These are phyloP conservation scores for Aspergillus carlsbadensis DNA, from an alignment of 495 filamentous ascomycete species.

Conservation along the genomic window DNA sequence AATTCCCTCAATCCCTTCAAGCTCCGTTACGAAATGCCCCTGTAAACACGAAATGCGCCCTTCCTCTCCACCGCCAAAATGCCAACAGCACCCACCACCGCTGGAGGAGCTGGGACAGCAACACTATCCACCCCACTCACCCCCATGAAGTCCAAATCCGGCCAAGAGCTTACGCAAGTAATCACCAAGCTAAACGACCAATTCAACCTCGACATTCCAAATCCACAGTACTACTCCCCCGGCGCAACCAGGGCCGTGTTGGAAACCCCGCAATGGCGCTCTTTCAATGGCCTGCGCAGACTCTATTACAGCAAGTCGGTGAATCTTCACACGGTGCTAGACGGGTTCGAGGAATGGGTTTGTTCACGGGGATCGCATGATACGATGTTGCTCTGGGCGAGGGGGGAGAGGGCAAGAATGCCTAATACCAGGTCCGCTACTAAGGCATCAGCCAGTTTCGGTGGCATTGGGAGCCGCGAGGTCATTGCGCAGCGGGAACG, in stretches of 20 bases:
- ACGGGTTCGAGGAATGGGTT: constrained; percentile 32
- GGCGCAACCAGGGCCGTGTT: background rate
- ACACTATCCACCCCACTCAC: constrained; percentile 3
- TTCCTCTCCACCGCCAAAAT: background rate
- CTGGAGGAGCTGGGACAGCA: background rate
- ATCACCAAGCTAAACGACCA: constrained; percentile 26
- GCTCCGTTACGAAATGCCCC: background rate
- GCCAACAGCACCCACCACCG: background rate
- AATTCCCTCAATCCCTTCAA: too few relatives aligned
- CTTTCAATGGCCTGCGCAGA: constrained; percentile 14
- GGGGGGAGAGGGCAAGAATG: background rate
- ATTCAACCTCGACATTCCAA: constrained; percentile 27
- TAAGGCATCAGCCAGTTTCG: too few relatives aligned
- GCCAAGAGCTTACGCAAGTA: constrained; percentile 15
- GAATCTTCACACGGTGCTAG: constrained; percentile 17
- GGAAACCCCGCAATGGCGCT: constrained; percentile 11
- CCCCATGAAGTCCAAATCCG: constrained; percentile 21
- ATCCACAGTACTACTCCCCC: constrained; percentile 23
- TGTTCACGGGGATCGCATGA: constrained; percentile 7
- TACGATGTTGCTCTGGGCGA: background rate
- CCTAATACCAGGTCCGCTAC: background rate
- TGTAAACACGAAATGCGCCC: background rate
- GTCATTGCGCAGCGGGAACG: constrained; percentile 13
- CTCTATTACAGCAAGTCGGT: constrained; percentile 22
- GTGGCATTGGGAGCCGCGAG: background rate